Base-by-base conservation (phyloP, 176 grass and related monocot species). In the Pontederia crassipes region DNA sequence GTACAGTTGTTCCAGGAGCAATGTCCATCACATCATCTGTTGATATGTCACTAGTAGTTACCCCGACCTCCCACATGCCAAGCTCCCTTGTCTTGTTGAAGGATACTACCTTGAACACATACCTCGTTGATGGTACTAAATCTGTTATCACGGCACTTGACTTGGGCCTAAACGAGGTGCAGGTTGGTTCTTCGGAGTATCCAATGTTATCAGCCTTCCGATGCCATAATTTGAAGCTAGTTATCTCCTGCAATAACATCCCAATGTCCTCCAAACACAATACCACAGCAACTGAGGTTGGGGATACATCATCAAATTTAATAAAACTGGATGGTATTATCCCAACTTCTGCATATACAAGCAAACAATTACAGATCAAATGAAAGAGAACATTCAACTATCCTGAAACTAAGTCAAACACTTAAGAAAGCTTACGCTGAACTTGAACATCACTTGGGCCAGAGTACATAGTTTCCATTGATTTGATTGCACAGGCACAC, bases 401-500 rank as follows among this genome's bases (percentile, higher is more conserved):
- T 40, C 32, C 6, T 40, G 32, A 40, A 40, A 40, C 32, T 40
- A 40, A 40, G 32, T 4, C 32, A 40, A 40, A 40, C 32, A 40
- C 32, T 40, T 40, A 40, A 7, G 32, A 40, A 74, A 80, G 61
- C 75, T 83, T 89, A 89, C 82, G 57, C 56, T 77, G 68, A 50
- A 88, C 67, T 67, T 78, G 73, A 28, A 47, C 64, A 61, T 57
- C 64, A 69, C 59, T 70, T 54, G 68, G 67, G 52, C 46, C 68
- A 85, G 75, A 74, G 62, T 73, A 60, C 57, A 86, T 28, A 46
- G 79, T 68, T 13, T 86, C 59, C 74, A 95, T 73, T 49, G 78
- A 75, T 57, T 89, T 70, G 54, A 89, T 68, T 71, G 85, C 89
- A 64, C 18, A 66, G 54, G 70, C 76, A 85, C 89, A 95, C 66